Evolutionary conservation across 140 eudicot genomes (phyloP), one percentile per base, ranked within the genome.

Genomic region (Ambrosia hybrid): DNA sequence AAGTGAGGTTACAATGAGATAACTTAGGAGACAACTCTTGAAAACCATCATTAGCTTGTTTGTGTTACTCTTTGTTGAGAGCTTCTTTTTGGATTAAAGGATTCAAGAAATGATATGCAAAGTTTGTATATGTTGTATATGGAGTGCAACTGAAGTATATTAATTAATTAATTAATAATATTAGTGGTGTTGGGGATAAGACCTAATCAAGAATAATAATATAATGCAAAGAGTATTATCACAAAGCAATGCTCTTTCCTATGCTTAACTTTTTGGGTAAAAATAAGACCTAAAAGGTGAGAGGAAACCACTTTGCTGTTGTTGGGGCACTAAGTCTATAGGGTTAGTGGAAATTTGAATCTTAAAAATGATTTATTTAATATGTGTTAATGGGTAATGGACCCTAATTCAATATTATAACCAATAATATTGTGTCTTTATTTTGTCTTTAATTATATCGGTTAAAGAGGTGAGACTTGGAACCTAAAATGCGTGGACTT

Each of bases 241-340:
- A 70, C 65, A 59, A 70, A 73, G 70, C 39, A 33, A 41, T 71
- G 61, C 73, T 81, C 78, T 82, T 67, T 63, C 14, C 57, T 66
- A 66, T 58, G 78, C 69, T 78, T 65, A 78, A 72, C 82, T 78
- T 78, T 78, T 78, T 2, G 78, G 65, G 73, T 83, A 85, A 70
- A 78, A 79, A 69, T 52, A 65, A 76, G 85, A 68, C 73, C 84
- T 68, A 77, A 88, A 88, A 91, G 89, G 89, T 81, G 91, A 86
- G 80, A 78, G 77, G 82, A 74, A 82, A 87, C 85, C 88, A 81
- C 86, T 83, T 90, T 79, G 77, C 83, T 87, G 85, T 90, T 85
- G 95, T 91, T 86, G 96, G 96, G 85, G 91, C 96, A 82, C 87
- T 71, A 91, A 88, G 87, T 81, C 90, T 76, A 72, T 11, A 45